Base-by-base conservation (phyloP, 179 eudicot genomes). In the Drosera spatulata region DNA sequence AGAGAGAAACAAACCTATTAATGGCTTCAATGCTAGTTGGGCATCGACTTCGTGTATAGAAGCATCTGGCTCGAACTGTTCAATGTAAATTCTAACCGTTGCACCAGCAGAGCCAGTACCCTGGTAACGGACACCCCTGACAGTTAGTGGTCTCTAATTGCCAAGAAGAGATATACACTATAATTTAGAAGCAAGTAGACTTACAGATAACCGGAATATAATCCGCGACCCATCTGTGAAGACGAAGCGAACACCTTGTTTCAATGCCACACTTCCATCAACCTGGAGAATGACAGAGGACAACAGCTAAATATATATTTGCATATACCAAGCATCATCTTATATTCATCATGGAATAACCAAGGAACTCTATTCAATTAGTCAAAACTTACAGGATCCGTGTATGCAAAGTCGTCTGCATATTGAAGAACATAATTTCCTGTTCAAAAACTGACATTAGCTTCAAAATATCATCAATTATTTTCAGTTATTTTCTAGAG, bases 91-190 rank as follows among this genome's bases (percentile, higher is more conserved):
- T 58, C 96, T 73, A 57, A 89, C 78, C 44, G 99, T 93, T 56
- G 99, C 95, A 65, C 99, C 99, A 44, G 96, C 93, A 41, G 95
- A 93, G 56, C 99, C 99, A 71, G 96, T 93, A 45, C 99, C 95
- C 96, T 93, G 77, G 44, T 75, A 72, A 66, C 63, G 60, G 43
- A 68, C 12, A 61, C 11, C 40, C 41, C 53, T 22, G 33, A 71
- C 50, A 58, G 22, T 71, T 10, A 43, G 47, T 4, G 44, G 3
- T 3, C 3, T n/a, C 46, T 13, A 37, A 13, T 7, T 11, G 39
- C n/a, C 13, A 56, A 51, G 39, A 47, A 22, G 33, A 22, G 33
- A 22, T 22, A 22, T 22, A 12, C 39, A 10, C 40, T 58, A 5
- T 40, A 44, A 48, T 60, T 43, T 5, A 41, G 47, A 15, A n/a